phyloP scores from a whole-genome alignment of 352 stramenopile genomes.

The Pythium angustatum region DNA sequence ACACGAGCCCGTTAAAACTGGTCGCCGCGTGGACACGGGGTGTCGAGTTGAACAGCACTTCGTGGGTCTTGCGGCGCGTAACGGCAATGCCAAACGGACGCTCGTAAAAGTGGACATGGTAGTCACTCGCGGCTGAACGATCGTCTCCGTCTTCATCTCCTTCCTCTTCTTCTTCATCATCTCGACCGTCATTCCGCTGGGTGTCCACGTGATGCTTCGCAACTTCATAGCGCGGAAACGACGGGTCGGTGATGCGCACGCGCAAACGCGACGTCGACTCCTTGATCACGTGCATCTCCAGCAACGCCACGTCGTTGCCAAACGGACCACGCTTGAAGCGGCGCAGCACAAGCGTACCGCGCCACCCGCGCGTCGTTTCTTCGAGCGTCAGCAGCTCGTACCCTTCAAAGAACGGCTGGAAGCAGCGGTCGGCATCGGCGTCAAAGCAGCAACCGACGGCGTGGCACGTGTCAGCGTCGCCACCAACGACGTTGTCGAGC shows the following conservation, averaged over 20 bases:
- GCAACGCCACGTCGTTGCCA: slow-evolving; percentile 66
- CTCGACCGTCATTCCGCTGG: neutral
- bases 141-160: slow-evolving; percentile 17
- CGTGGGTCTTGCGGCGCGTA: slow-evolving; percentile 47
- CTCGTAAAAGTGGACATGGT: slow-evolving; percentile 61
- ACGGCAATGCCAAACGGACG: slow-evolving; percentile 75
- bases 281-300: slow-evolving; percentile 65
- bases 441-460: slow-evolving; percentile 79
- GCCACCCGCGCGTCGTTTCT: slow-evolving; percentile 53
- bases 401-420: slow-evolving; percentile 65
- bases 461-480: slow-evolving; percentile 40
- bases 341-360: slow-evolving; percentile 51
- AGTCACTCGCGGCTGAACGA: slow-evolving; percentile 19
- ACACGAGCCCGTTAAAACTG: slow-evolving; percentile 69
- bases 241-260: slow-evolving; percentile 82
- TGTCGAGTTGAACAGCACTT: slow-evolving; percentile 88
- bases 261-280: slow-evolving; percentile 51
- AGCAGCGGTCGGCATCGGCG: slow-evolving; percentile 41
- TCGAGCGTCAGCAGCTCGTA: slow-evolving; percentile 71
- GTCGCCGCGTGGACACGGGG: slow-evolving; percentile 38
- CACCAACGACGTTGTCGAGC: slow-evolving; percentile 26
- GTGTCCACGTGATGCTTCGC: too few species aligned
- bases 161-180: slow-evolving; percentile 5
- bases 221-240: slow-evolving; percentile 74
- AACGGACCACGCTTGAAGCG: slow-evolving; percentile 58